Evolutionary conservation across 2,329 filamentous ascomycete genomes (phyloP), one percentile per base, ranked within the genome.

Genomic region (Fusarium hostae): DNA sequence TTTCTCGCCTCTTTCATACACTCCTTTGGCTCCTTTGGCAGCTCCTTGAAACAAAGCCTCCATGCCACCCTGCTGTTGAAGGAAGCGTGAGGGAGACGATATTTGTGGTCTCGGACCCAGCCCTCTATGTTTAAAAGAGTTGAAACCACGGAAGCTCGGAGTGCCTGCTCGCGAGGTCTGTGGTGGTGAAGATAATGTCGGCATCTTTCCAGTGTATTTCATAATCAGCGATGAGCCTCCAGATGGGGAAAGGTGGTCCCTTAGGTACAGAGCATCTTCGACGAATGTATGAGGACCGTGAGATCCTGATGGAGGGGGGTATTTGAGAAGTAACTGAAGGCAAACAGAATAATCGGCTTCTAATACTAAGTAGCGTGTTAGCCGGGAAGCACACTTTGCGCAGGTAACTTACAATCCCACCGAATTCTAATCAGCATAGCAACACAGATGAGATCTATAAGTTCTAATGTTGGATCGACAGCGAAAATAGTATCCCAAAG

Each of bases 401-500:
- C 26, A 13, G 39, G 37, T 20, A 35, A 82, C 91, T 84, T 83
- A 96, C 93, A 84, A 74, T 95, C 89, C 95, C 95, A 98, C 62
- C 95, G 90, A 74, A 98, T 94, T 55, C 96, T 89, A 48, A 99
- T 85, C 28, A 99, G 85, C 95, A 99, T 98, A 9, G 94, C 91
- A 56, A 98, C 90, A 74, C 95, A 98, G n/a, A 98, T 91, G 60
- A 96, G 86, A 77, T 98, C 94, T 73, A 98, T 90, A 35, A 98
- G 84, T 54, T 94, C 90, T 32, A 97, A 82, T 1, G 88, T 87
- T 11, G 95, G 88, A 75, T 97, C 95, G 76, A 97, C 90, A 4
- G 95, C 93, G 79, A 99, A 97, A 3, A 99, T 85, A 11, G 91
- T 88, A 82, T 99, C 96, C 96, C 96, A 99, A 61, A 99, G 87